Percentiles rank a stretch among this genome's conserved stretches.
phyloP scores from a whole-genome alignment of 345 rosid species.

The Gossypium stocksii region DNA sequence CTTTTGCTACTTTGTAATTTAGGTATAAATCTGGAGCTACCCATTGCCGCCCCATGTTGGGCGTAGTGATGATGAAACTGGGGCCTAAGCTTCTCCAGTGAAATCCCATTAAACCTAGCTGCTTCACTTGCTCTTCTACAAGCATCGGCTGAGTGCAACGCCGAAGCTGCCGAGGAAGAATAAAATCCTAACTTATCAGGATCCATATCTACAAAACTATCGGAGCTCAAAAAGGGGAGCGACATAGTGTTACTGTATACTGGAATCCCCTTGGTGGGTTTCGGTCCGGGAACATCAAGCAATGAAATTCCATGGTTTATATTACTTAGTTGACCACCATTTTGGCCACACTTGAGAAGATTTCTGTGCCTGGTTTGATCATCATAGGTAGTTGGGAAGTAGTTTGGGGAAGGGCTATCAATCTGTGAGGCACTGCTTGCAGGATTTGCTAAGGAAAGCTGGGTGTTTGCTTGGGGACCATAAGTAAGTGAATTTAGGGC shows the following conservation, averaged over 20 bases:
- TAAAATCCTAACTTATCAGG: slow-evolving; percentile 22
- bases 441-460: slow-evolving; percentile 38
- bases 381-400: not conserved
- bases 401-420: slow-evolving; percentile 25
- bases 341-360: slow-evolving; percentile 5
- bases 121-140: slow-evolving; percentile 14
- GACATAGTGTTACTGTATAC: slow-evolving; percentile 24
- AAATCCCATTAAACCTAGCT: slow-evolving; percentile 33
- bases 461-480: slow-evolving; percentile 24
- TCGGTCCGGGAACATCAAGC: slow-evolving; percentile 26
- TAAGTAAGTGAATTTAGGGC: slow-evolving; percentile 25
- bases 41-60: slow-evolving; percentile 8
- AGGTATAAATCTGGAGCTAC: slow-evolving; percentile 51
- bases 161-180: slow-evolving; percentile 7
- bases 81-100: slow-evolving; percentile 11
- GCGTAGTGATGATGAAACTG: slow-evolving; percentile 9
- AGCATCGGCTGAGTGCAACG: slow-evolving; percentile 11
- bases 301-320: slow-evolving; percentile 29
- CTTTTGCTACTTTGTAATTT: slow-evolving; percentile 41
- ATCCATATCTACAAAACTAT: slow-evolving; percentile 16
- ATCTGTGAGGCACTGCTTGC: slow-evolving; percentile 4
- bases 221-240: slow-evolving; percentile 14
- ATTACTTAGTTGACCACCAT: slow-evolving; percentile 5
- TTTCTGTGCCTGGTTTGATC: slow-evolving; percentile 9
- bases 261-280: slow-evolving; percentile 49